These are phyloP conservation scores for Psilocybe azurescens DNA, from an alignment of 768 basidiomycete genomes.

Conservation along the genomic window DNA sequence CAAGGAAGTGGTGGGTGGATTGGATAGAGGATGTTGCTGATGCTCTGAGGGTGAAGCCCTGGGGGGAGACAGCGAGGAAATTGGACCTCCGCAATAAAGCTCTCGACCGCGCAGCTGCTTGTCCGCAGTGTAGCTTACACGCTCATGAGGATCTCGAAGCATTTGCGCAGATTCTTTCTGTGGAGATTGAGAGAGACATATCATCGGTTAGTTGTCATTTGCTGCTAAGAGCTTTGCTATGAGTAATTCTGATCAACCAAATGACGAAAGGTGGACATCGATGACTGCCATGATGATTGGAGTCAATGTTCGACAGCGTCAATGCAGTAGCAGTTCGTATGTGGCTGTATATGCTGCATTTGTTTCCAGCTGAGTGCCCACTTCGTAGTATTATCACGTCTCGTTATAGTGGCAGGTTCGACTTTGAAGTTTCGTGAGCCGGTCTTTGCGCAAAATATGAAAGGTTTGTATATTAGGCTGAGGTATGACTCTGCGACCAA, in stretches of 20 bases:
- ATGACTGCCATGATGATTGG: constrained; percentile 31
- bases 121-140: constrained; percentile 30
- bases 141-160: constrained; percentile 34
- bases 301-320: constrained; percentile 11
- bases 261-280: constrained; percentile 28
- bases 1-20: constrained; percentile 37
- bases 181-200: constrained; percentile 37
- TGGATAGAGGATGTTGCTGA: constrained; percentile 37
- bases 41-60: constrained; percentile 35
- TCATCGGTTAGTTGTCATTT: constrained; percentile 29
- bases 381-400: no score
- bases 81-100: constrained; percentile 34
- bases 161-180: constrained; percentile 35
- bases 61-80: constrained; percentile 38
- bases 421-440: no score
- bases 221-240: neutral
- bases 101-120: constrained; percentile 27
- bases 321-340: neutral
- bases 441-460: no score
- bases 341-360: neutral
- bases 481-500: no score
- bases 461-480: no score
- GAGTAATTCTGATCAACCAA: neutral
- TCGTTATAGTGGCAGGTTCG: no score
- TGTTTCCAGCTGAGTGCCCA: no score